Evolutionary conservation across 2,329 filamentous ascomycete genomes (phyloP).

Genomic region (Fonsecaea monophora): DNA sequence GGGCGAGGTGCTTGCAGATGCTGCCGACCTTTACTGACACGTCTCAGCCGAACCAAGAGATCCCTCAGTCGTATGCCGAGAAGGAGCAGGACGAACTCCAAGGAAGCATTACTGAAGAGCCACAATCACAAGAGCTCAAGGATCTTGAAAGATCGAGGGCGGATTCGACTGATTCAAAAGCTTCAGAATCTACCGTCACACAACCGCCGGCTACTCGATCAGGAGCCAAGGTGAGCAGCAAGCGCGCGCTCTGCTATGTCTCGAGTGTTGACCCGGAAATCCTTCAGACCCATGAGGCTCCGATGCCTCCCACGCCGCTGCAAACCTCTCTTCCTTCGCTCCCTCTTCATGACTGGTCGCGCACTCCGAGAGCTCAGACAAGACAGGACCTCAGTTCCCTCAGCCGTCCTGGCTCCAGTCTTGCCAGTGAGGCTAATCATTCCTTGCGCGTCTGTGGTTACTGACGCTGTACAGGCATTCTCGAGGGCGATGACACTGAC

Average conservation of each 20-base stretch:
- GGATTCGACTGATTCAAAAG: slow-evolving; percentile 29
- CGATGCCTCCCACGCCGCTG: slow-evolving; percentile 37
- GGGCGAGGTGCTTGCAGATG: not conserved
- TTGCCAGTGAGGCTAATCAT: slow-evolving; percentile 61
- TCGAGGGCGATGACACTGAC: slow-evolving; percentile 43
- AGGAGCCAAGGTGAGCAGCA: slow-evolving; percentile 17
- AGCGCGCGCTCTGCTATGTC: slow-evolving; percentile 2
- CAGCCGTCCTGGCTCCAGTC: slow-evolving; percentile 44
- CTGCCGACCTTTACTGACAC: slow-evolving; percentile 8
- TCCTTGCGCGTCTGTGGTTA: not conserved
- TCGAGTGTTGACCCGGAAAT: not conserved
- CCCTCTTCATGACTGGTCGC: slow-evolving; percentile 38
- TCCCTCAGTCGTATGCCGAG: slow-evolving; percentile 11
- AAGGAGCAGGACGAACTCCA: not conserved
- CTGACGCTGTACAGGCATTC: slow-evolving; percentile 41
- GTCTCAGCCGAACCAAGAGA: slow-evolving; percentile 23
- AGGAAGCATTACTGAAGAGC: slow-evolving; percentile 14
- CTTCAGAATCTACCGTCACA: slow-evolving; percentile 34
- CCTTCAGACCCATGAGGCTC: slow-evolving; percentile 28
- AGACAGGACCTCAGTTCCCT: slow-evolving; percentile 42
- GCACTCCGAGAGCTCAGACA: slow-evolving; percentile 40
- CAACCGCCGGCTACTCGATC: slow-evolving; percentile 23
- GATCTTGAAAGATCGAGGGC: slow-evolving; percentile 32
- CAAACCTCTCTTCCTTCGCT: slow-evolving; percentile 38
- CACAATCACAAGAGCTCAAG: slow-evolving; percentile 7